phyloP scores from a whole-genome alignment of 129 eudicot genomes.

The Daucus carota region DH1_v3.0 NC_030384.2:50040501-50041000 shows the following conservation, averaged over 20 bases:
- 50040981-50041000: too few species aligned
- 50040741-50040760: not conserved
- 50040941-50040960: too few species aligned
- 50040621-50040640: not conserved
- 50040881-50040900: too few species aligned
- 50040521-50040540: not conserved
- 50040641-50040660: not conserved
- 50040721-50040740: not conserved
- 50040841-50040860: too few species aligned
- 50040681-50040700: slow-evolving; percentile 11
- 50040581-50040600: not conserved
- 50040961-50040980: too few species aligned
- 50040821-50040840: too few species aligned
- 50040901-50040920: too few species aligned
- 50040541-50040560: not conserved
- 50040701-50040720: slow-evolving; percentile 16
- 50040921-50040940: too few species aligned
- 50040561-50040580: slow-evolving; percentile 4
- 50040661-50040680: slow-evolving; percentile 14
- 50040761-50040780: slow-evolving; percentile 1
- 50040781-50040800: slow-evolving; percentile 11
- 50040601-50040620: not conserved
- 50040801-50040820: slow-evolving; percentile 12
- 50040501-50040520: not conserved
- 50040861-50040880: too few species aligned